Evolutionary conservation across 495 filamentous ascomycete genomes (phyloP).

Genomic region (Daldinia vernicosa): DNA sequence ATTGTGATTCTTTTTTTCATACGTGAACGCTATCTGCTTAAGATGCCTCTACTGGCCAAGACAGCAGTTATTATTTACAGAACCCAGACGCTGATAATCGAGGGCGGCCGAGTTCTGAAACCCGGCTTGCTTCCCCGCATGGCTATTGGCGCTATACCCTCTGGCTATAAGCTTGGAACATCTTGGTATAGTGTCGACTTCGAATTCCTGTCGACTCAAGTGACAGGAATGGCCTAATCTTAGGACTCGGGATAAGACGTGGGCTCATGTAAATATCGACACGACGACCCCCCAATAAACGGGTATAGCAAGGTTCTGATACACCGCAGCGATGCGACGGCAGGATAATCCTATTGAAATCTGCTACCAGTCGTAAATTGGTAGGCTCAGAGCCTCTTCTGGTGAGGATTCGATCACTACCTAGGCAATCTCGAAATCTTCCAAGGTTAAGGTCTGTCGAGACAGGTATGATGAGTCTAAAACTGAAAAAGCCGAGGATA

Average conservation of each 20-base stretch:
- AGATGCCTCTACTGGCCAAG: neutral
- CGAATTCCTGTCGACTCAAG: neutral
- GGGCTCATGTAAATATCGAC: neutral
- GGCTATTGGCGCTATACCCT: neutral
- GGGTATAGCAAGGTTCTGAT: neutral
- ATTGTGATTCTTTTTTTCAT: conserved; percentile 18
- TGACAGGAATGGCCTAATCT: neutral
- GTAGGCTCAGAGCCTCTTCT: neutral
- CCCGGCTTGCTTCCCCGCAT: neutral
- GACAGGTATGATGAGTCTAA: neutral
- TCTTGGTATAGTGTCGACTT: neutral
- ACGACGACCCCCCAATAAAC: neutral
- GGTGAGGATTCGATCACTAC: neutral
- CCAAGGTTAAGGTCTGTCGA: neutral
- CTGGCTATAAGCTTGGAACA: neutral
- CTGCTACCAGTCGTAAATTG: neutral
- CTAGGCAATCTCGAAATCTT: neutral
- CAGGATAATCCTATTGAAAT: neutral
- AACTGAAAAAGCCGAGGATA: neutral
- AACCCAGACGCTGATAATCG: neutral
- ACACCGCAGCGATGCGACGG: neutral
- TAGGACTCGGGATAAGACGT: neutral
- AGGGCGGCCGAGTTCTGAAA: neutral
- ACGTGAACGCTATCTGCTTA: conserved; percentile 14
- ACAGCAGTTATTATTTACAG: conserved; percentile 14